phyloP scores from a whole-genome alignment of 1,284 basidiomycete species.

The Rhodotorula sp. region DNA sequence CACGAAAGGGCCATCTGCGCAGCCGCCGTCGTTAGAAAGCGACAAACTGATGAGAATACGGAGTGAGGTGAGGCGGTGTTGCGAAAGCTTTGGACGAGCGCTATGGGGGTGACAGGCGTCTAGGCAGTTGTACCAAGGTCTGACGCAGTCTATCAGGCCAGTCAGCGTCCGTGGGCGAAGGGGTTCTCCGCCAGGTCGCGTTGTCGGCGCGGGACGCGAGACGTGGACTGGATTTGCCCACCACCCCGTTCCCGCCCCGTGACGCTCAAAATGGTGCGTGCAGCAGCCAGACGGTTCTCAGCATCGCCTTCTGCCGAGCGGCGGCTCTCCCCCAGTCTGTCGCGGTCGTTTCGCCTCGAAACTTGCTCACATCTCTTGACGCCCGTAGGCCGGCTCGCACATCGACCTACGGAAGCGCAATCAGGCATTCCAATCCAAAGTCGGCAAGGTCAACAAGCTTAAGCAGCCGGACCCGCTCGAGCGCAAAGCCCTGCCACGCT shows the following conservation, averaged over 20 bases:
- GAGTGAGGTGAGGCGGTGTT: too few relatives aligned
- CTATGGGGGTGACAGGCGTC: too few relatives aligned
- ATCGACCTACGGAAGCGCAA: conserved; percentile 32
- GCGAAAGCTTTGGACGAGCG: too few relatives aligned
- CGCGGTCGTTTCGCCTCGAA: neutral
- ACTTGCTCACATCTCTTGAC: neutral
- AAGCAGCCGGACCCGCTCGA: conserved; percentile 14
- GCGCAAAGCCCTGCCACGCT: conserved; percentile 5
- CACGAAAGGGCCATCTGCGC: too few relatives aligned
- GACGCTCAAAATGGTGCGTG: neutral
- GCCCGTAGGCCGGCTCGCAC: conserved; percentile 27
- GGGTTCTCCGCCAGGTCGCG: neutral
- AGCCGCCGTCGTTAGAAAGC: too few relatives aligned
- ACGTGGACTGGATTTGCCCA: neutral
- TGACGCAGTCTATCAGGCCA: too few relatives aligned
- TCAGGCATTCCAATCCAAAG: conserved; percentile 22
- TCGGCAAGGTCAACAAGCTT: conserved; percentile 26
- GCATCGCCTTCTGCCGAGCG: neutral
- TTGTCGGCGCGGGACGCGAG: neutral
- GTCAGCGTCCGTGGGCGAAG: neutral
- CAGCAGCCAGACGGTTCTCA: too few relatives aligned
- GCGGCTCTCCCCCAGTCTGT: neutral
- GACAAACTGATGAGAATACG: too few relatives aligned
- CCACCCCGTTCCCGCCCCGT: neutral
- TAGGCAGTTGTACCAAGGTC: too few relatives aligned